A percentile compares a stretch with the other conserved stretches of the same genome.
Evolutionary conservation across 192 early-diverging fungal species (phyloP).

Genomic region (Coemansia sp.): DNA sequence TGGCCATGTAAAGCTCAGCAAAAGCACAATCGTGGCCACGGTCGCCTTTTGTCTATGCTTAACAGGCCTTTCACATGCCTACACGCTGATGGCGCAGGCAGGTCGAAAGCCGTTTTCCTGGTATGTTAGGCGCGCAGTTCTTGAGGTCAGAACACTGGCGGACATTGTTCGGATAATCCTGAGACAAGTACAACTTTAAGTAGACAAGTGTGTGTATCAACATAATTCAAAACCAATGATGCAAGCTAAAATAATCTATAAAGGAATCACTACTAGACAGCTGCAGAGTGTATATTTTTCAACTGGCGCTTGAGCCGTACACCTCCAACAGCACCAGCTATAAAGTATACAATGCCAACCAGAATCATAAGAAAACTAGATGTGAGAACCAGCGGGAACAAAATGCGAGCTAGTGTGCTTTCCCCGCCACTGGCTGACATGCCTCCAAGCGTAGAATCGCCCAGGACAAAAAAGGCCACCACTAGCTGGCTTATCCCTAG

Average conservation of each 20-base stretch:
- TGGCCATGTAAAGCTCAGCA: background rate
- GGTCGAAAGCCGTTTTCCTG: background rate
- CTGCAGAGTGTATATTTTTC: background rate
- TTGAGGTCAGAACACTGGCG: background rate
- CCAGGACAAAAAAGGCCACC: constrained; percentile 41
- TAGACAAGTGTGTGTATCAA: background rate
- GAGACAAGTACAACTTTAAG: background rate
- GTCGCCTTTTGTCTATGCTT: background rate
- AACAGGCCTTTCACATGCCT: background rate
- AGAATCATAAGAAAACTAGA: constrained; percentile 30
- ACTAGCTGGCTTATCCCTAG: constrained; percentile 44
- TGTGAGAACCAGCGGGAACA: constrained; percentile 38
- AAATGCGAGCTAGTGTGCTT: constrained; percentile 15
- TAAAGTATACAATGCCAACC: constrained; percentile 37
- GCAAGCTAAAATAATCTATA: background rate
- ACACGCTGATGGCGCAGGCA: background rate
- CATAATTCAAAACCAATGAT: background rate
- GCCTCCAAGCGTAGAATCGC: constrained; percentile 30
- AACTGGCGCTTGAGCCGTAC: constrained; percentile 21
- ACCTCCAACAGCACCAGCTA: constrained; percentile 42
- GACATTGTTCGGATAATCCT: background rate
- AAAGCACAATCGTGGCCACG: background rate
- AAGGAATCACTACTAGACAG: background rate
- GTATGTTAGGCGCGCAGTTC: background rate
- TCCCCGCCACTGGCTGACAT: constrained; percentile 17